These are phyloP conservation scores for Aspergillus tanneri DNA, from an alignment of 2,329 filamentous ascomycete species.

Conservation along the genomic window DNA sequence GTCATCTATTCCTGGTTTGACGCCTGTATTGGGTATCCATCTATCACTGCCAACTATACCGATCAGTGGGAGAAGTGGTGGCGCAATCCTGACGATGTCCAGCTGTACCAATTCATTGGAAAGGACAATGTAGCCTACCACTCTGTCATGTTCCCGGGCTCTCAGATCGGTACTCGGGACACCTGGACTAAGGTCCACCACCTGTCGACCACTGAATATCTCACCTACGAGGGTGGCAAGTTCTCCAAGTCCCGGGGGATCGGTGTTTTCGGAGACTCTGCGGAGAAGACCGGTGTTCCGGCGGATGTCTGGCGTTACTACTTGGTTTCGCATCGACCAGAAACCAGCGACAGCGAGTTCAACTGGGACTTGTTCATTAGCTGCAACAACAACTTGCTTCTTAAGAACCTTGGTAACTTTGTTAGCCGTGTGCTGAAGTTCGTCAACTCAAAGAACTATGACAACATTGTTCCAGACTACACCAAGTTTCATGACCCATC, in stretches of 20 bases:
- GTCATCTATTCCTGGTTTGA: conserved; percentile 95
- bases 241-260: conserved; percentile 89
- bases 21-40: conserved; percentile 91
- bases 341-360: conserved; percentile 84
- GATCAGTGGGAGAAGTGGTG: conserved; percentile 91
- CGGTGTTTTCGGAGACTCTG: conserved; percentile 88
- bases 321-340: conserved; percentile 78
- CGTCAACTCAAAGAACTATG: conserved; percentile 29
- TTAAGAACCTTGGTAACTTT: conserved; percentile 70
- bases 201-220: conserved; percentile 83
- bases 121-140: conserved; percentile 89
- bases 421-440: conserved; percentile 74
- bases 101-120: conserved; percentile 93
- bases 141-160: conserved; percentile 86
- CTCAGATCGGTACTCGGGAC: conserved; percentile 78
- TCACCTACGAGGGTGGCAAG: conserved; percentile 86
- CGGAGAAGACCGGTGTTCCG: conserved; percentile 78
- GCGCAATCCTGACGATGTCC: conserved; percentile 83
- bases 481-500: conserved; percentile 66
- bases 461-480: conserved; percentile 10
- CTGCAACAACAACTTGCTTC: conserved; percentile 85
- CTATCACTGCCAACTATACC: conserved; percentile 88
- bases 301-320: conserved; percentile 94
- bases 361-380: conserved; percentile 83
- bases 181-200: conserved; percentile 89